phyloP scores from a whole-genome alignment of 148 eudicot species.

The Talinum fruticosum region DNA sequence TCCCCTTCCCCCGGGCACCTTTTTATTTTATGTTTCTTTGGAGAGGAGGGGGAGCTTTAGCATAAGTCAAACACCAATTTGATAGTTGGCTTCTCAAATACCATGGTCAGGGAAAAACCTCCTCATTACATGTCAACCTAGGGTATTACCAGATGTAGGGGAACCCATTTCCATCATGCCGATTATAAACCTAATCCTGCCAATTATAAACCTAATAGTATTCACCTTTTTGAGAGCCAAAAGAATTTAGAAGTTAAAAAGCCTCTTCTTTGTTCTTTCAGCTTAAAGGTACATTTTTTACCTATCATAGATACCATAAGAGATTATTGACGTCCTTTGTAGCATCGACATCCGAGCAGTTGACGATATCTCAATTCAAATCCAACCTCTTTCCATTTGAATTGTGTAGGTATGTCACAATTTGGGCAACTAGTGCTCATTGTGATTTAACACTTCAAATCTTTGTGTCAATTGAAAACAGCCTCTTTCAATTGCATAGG shows the following conservation, averaged over 20 bases:
- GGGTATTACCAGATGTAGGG: background rate
- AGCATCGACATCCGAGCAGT: background rate
- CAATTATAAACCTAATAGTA: background rate
- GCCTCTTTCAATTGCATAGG: background rate
- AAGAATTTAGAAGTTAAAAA: background rate
- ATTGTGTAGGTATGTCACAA: background rate
- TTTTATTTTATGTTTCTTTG: too few relatives aligned
- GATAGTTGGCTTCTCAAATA: background rate
- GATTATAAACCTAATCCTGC: too few relatives aligned
- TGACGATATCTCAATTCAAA: background rate
- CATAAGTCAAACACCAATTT: constrained; percentile 1
- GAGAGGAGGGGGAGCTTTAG: background rate
- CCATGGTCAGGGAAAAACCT: background rate
- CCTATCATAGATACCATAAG: background rate
- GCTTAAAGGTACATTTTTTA: background rate
- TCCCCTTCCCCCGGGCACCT: too few relatives aligned
- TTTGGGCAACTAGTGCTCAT: background rate
- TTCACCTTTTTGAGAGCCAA: background rate
- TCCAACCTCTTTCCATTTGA: background rate
- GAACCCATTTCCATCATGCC: background rate
- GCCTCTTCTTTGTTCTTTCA: background rate
- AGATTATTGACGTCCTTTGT: background rate
- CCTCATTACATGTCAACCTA: background rate
- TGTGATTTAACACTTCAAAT: background rate
- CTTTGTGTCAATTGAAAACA: background rate